phyloP scores from a whole-genome alignment of 441 rosid species.

The Mallotus repandus region DNA sequence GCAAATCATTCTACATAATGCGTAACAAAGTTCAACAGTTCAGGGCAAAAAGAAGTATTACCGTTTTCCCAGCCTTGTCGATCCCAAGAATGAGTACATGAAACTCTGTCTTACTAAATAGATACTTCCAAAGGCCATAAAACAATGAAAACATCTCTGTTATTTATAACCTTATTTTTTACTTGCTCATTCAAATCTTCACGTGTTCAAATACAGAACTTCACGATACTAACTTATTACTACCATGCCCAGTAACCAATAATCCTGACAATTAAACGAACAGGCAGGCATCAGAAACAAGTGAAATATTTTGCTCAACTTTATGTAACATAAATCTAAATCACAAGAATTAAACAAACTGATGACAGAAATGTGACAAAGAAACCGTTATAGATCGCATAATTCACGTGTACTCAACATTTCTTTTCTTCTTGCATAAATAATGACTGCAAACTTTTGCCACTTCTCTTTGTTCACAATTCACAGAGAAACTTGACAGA shows the following conservation, averaged over 20 bases:
- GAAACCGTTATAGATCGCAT: too few species aligned
- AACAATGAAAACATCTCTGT: constrained; percentile 92
- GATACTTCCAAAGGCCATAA: constrained; percentile 85
- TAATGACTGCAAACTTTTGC: too few species aligned
- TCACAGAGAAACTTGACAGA: too few species aligned
- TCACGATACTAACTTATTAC: constrained; percentile 15
- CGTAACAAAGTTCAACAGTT: constrained; percentile 2
- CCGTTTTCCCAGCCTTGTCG: constrained; percentile 96
- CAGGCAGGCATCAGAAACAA: constrained; percentile 8
- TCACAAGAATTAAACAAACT: neutral
- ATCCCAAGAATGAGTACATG: constrained; percentile 97
- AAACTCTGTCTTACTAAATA: constrained; percentile 85
- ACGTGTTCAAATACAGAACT: constrained; percentile 13
- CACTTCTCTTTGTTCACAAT: too few species aligned
- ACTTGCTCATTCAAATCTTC: constrained; percentile 27
- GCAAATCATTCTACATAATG: neutral
- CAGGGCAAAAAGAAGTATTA: constrained; percentile 31
- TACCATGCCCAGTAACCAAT: constrained; percentile 16
- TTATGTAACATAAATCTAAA: neutral
- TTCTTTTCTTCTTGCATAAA: neutral
- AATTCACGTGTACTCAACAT: neutral
- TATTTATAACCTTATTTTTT: constrained; percentile 18
- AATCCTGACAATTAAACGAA: constrained; percentile 24
- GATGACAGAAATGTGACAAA: neutral
- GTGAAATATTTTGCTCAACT: neutral